Conservation (phyloP, 2,329 filamentous ascomycete genomes). For the Amauroascus niger region DNA sequence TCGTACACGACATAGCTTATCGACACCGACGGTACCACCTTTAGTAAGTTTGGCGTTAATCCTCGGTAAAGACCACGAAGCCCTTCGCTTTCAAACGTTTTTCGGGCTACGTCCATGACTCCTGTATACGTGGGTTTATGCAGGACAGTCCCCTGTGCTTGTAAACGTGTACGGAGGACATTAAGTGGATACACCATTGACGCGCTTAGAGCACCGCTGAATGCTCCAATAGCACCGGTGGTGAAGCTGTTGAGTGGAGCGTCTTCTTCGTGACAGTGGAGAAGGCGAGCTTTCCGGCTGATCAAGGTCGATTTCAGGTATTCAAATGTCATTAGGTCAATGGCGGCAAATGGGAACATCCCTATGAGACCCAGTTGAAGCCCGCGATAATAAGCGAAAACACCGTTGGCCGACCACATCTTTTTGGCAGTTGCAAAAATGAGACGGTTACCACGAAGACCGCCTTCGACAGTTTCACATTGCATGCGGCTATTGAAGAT, state of each 20-base stretch:
- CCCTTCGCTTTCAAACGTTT: constrained; percentile 76
- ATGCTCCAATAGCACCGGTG: constrained; percentile 80
- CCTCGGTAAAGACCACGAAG: constrained; percentile 84
- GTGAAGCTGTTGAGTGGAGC: constrained; percentile 68
- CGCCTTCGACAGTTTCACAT: constrained; percentile 83
- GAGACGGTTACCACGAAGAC: constrained; percentile 70
- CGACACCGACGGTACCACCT: constrained; percentile 89
- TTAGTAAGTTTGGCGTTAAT: constrained; percentile 85
- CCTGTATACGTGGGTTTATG: constrained; percentile 85
- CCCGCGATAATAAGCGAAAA: constrained; percentile 76
- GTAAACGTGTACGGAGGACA: constrained; percentile 78
- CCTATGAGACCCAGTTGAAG: constrained; percentile 87
- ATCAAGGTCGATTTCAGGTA: constrained; percentile 71
- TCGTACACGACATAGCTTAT: constrained; percentile 94
- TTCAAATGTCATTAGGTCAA: constrained; percentile 93
- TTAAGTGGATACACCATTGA: constrained; percentile 94
- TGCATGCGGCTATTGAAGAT: constrained; percentile 58
- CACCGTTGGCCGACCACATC: constrained; percentile 69
- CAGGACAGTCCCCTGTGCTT: constrained; percentile 88
- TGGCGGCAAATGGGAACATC: constrained; percentile 96
- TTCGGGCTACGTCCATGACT: constrained; percentile 76
- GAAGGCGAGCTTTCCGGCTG: constrained; percentile 56
- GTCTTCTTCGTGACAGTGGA: constrained; percentile 72
- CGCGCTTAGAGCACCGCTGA: constrained; percentile 83
- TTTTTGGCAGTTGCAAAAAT: constrained; percentile 74